A percentile compares a stretch with the other conserved stretches of the same genome.
These are phyloP conservation scores for Parsonsia alboflavescens DNA, from an alignment of 257 asterid species.

Conservation along the genomic window DNA sequence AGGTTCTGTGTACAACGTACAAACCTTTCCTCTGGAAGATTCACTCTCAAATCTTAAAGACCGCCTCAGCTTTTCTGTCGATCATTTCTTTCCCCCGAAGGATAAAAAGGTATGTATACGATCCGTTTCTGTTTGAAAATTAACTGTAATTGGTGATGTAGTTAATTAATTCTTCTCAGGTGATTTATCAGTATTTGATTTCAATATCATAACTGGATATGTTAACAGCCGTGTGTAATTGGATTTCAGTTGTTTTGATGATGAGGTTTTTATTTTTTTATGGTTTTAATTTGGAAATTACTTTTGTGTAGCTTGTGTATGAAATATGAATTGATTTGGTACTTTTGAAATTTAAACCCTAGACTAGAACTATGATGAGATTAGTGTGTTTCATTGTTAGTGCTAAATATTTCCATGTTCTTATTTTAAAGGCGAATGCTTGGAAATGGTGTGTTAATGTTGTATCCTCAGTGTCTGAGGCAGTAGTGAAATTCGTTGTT, in stretches of 20 bases:
- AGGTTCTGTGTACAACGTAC: not conserved
- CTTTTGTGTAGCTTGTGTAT: not conserved
- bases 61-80: not conserved
- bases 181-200: not conserved
- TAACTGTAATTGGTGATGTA: not conserved
- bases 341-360: not conserved
- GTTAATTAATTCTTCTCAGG: not conserved
- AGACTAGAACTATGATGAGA: not conserved
- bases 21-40: conserved; percentile 1
- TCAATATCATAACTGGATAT: not conserved
- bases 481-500: not conserved
- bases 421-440: not conserved
- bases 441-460: not conserved
- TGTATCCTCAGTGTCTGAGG: not conserved
- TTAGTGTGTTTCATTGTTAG: not conserved
- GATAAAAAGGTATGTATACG: conserved; percentile 4
- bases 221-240: not conserved
- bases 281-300: not conserved
- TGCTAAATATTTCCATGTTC: not conserved
- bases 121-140: not conserved
- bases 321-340: not conserved
- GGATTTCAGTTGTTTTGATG: not conserved
- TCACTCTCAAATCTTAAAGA: not conserved
- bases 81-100: not conserved
- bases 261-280: not conserved